Conservation (phyloP, 768 basidiomycete genomes). For the Russula olivacea region DNA sequence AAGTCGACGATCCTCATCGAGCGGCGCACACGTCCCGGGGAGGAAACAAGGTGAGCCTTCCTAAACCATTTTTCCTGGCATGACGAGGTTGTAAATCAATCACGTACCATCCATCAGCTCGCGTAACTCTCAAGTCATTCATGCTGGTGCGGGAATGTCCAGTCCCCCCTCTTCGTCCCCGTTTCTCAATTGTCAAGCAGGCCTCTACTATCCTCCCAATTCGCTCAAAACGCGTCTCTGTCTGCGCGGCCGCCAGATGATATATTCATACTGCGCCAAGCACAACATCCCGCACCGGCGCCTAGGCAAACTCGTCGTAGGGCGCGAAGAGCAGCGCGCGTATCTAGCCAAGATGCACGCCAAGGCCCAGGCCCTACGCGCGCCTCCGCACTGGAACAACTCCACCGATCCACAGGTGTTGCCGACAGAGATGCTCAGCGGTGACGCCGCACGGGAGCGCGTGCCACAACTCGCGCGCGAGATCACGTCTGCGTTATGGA, state of each 20-base stretch:
- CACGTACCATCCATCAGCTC: slow-evolving; percentile 41
- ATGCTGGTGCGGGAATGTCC: slow-evolving; percentile 52
- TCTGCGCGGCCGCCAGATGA: slow-evolving; percentile 74
- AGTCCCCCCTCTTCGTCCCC: background rate
- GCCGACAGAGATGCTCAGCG: slow-evolving; percentile 62
- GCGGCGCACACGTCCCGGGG: slow-evolving; percentile 64
- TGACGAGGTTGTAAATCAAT: slow-evolving; percentile 9
- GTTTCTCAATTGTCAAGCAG: slow-evolving; percentile 35
- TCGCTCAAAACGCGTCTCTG: slow-evolving; percentile 86
- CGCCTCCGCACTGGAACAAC: slow-evolving; percentile 40
- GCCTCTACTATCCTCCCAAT: slow-evolving; percentile 74
- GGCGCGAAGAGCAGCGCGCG: slow-evolving; percentile 52
- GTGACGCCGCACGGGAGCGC: slow-evolving; percentile 58
- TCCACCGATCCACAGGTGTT: slow-evolving; percentile 36
- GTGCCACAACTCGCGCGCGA: slow-evolving; percentile 77
- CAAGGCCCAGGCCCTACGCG: slow-evolving; percentile 51
- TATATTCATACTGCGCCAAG: slow-evolving; percentile 68
- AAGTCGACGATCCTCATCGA: slow-evolving; percentile 81
- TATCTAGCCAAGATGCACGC: slow-evolving; percentile 68
- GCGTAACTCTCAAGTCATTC: slow-evolving; percentile 92
- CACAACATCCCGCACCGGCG: slow-evolving; percentile 62
- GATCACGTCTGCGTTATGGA: slow-evolving; percentile 71
- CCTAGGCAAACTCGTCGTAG: slow-evolving; percentile 89
- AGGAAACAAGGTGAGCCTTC: slow-evolving; percentile 69
- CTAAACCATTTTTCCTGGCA: background rate